A percentile compares a stretch with the other conserved stretches of the same genome.
phyloP scores from a whole-genome alignment of 805 yeast genomes.

The Cyberlindnera euphorbiiphila region DNA sequence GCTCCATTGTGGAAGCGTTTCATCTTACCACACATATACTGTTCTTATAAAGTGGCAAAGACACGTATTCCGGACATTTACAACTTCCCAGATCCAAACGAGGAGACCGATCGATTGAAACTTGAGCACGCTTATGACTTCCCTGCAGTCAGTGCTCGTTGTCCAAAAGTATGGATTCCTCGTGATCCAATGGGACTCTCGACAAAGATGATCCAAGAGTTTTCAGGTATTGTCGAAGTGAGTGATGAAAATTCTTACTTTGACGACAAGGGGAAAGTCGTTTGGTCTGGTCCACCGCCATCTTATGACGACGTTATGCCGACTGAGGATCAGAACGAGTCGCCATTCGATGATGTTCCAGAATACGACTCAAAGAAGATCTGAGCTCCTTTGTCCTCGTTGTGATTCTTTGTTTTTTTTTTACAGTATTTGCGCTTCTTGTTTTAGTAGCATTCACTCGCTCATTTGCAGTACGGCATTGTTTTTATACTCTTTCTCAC shows the following conservation, averaged over 20 bases:
- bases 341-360: conserved; percentile 1
- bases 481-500: too few relatives aligned
- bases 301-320: conserved; percentile 22
- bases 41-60: conserved; percentile 45
- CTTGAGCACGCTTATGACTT: conserved; percentile 64
- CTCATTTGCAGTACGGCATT: too few relatives aligned
- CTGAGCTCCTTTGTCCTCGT: not conserved
- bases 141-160: conserved; percentile 65
- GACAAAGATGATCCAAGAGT: conserved; percentile 48
- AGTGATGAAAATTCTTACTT: conserved; percentile 67
- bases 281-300: conserved; percentile 53
- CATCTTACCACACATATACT: conserved; percentile 52
- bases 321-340: too few relatives aligned
- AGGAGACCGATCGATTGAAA: conserved; percentile 32
- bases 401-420: too few relatives aligned
- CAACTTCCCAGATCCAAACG: conserved; percentile 45
- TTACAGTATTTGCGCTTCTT: too few relatives aligned
- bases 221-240: conserved; percentile 53
- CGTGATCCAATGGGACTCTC: conserved; percentile 84
- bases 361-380: not conserved
- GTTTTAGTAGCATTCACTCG: too few relatives aligned
- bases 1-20: conserved; percentile 45
- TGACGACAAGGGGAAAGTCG: conserved; percentile 44
- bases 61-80: conserved; percentile 56
- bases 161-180: conserved; percentile 92